phyloP scores from a whole-genome alignment of 495 filamentous ascomycete genomes.

The Xylaria bambusicola region DNA sequence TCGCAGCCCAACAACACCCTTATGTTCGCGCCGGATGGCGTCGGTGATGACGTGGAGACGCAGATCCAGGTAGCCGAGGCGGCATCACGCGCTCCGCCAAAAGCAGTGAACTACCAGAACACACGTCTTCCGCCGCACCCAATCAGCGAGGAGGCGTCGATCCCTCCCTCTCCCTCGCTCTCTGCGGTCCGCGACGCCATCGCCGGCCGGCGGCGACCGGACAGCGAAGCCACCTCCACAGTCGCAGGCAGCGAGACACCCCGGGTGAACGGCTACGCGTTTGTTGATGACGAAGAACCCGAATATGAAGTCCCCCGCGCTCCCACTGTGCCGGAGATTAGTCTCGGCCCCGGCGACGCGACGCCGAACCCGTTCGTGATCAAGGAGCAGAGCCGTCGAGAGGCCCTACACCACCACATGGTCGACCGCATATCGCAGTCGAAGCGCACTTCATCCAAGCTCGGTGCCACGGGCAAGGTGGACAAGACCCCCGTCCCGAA shows the following conservation, averaged over 20 bases:
- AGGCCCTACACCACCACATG: conserved; percentile 85
- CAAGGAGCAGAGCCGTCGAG: conserved; percentile 70
- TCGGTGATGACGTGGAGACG: conserved; percentile 67
- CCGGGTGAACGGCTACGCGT: conserved; percentile 86
- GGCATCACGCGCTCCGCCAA: conserved; percentile 73
- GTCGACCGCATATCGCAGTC: conserved; percentile 80
- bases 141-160: conserved; percentile 27
- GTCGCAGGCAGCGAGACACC: conserved; percentile 69
- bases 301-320: conserved; percentile 37
- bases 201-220: conserved; percentile 64
- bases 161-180: conserved; percentile 77
- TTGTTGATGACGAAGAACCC: conserved; percentile 79
- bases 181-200: conserved; percentile 87
- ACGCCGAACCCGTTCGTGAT: conserved; percentile 84
- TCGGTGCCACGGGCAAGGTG: conserved; percentile 56
- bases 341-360: conserved; percentile 61
- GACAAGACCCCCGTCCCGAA: conserved; percentile 65
- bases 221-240: conserved; percentile 65
- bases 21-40: conserved; percentile 79
- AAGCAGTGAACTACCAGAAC: conserved; percentile 77
- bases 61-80: conserved; percentile 65
- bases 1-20: conserved; percentile 73
- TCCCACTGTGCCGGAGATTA: conserved; percentile 34
- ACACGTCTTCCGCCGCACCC: conserved; percentile 65
- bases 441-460: conserved; percentile 57